Percentiles rank a stretch among this genome's conserved stretches.
These are phyloP conservation scores for Sporisorium exsertum DNA, from an alignment of 1,284 basidiomycete genomes.

Conservation along the genomic window DNA sequence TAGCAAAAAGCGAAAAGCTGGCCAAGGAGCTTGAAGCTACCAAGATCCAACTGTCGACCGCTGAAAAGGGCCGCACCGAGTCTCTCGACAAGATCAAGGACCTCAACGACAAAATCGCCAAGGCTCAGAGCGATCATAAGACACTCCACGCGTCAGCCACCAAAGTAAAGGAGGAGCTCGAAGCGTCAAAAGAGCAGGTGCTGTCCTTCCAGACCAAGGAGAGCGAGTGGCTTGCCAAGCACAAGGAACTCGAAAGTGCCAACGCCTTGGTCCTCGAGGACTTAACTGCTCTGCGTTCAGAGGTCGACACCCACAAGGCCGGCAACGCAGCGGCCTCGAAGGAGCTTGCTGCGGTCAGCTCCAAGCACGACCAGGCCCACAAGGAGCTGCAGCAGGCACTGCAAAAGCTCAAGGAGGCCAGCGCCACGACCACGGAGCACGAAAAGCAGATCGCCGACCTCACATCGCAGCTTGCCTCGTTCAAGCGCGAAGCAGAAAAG, in stretches of 20 bases:
- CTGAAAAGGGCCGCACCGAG: slow-evolving; percentile 17
- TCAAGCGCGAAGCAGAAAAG: slow-evolving; percentile 22
- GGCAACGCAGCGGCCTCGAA: slow-evolving; percentile 19
- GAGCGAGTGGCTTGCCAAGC: slow-evolving; percentile 31
- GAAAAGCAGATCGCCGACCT: slow-evolving; percentile 29
- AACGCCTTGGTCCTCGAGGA: slow-evolving; percentile 24
- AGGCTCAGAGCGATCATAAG: slow-evolving; percentile 31
- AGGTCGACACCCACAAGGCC: slow-evolving; percentile 28
- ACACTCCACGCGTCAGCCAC: slow-evolving; percentile 13
- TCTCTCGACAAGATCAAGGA: slow-evolving; percentile 20
- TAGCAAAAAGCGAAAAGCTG: slow-evolving; percentile 27
- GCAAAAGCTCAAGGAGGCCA: slow-evolving; percentile 20
- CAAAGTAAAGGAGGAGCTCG: slow-evolving; percentile 26
- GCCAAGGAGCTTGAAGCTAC: slow-evolving; percentile 23
- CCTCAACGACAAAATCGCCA: slow-evolving; percentile 25
- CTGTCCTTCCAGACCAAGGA: slow-evolving; percentile 15
- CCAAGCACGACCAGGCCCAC: slow-evolving; percentile 21
- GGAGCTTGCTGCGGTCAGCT: slow-evolving; percentile 22
- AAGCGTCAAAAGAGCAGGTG: slow-evolving; percentile 27
- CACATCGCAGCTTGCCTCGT: slow-evolving; percentile 12
- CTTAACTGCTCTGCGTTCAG: slow-evolving; percentile 14
- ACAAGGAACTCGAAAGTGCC: slow-evolving; percentile 31
- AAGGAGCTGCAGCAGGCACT: slow-evolving; percentile 26
- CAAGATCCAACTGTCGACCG: slow-evolving; percentile 9
- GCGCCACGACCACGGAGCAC: slow-evolving; percentile 1